Percentiles rank a stretch among this genome's conserved stretches.
phyloP scores from a whole-genome alignment of 176 grass and related monocot species.

The Elymus sibiricus region DNA sequence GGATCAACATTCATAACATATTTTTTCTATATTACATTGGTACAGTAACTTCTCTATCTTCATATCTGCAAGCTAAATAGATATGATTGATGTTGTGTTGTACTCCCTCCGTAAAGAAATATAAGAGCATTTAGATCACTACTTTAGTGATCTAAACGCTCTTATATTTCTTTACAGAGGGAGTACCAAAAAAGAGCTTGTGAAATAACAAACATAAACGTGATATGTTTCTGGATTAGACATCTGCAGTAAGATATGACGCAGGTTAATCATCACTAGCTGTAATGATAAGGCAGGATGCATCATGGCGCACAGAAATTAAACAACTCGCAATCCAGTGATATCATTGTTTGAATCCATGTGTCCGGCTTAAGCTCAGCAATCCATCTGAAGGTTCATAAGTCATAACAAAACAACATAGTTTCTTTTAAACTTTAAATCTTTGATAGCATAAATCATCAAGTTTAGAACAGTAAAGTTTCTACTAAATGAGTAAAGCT shows the following conservation, averaged over 20 bases:
- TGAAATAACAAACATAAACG: not conserved
- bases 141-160: too few species aligned
- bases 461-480: not conserved
- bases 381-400: slow-evolving; percentile 1
- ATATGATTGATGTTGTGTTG: not conserved
- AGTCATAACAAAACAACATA: not conserved
- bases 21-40: not conserved
- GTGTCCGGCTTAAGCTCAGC: not conserved
- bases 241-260: not conserved
- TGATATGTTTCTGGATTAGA: not conserved
- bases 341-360: not conserved
- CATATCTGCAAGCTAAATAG: not conserved
- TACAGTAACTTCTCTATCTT: not conserved
- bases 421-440: not conserved
- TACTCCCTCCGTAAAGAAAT: too few species aligned
- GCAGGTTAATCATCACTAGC: not conserved
- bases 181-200: not conserved
- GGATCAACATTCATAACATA: not conserved
- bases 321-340: not conserved
- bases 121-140: too few species aligned
- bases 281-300: not conserved
- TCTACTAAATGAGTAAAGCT: not conserved
- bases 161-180: too few species aligned
- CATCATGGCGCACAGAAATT: not conserved
- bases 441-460: not conserved